Percentiles rank a stretch among this genome's conserved stretches.
phyloP scores from a whole-genome alignment of 2,329 filamentous ascomycete genomes.

The Xylariaceae sp. region DNA sequence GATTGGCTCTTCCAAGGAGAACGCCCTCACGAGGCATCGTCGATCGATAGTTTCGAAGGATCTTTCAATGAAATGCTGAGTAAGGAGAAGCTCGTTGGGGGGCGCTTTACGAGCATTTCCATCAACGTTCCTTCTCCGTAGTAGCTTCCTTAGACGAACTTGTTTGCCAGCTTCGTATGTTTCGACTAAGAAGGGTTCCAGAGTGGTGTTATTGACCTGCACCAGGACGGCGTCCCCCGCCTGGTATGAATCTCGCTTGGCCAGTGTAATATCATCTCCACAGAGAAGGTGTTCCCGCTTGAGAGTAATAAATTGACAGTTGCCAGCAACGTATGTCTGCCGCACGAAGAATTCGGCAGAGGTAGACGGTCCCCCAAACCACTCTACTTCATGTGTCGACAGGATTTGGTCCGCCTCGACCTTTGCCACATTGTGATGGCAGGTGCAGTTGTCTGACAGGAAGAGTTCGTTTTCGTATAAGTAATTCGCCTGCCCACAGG shows the following conservation, averaged over 20 bases:
- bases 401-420: conserved; percentile 50
- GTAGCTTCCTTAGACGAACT: conserved; percentile 43
- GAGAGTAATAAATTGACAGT: conserved; percentile 56
- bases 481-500: conserved; percentile 60
- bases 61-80: conserved; percentile 24
- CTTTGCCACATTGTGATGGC: conserved; percentile 31
- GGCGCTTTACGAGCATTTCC: conserved; percentile 20
- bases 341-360: conserved; percentile 57
- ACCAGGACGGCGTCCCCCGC: conserved; percentile 55
- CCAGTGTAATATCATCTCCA: conserved; percentile 21
- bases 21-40: conserved; percentile 53
- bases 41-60: conserved; percentile 36
- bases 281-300: conserved; percentile 48
- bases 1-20: conserved; percentile 36
- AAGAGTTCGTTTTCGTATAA: conserved; percentile 68
- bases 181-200: conserved; percentile 58
- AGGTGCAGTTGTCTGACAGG: conserved; percentile 69
- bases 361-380: conserved; percentile 42
- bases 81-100: conserved; percentile 43
- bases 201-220: conserved; percentile 20
- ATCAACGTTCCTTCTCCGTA: conserved; percentile 39
- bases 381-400: conserved; percentile 49
- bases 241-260: conserved; percentile 25
- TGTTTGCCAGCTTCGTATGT: conserved; percentile 14
- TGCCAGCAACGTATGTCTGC: conserved; percentile 55